A percentile compares a stretch with the other conserved stretches of the same genome.
Conservation (phyloP, 2,329 filamentous ascomycete genomes). For the Colletotrichum sansevieriae region DNA sequence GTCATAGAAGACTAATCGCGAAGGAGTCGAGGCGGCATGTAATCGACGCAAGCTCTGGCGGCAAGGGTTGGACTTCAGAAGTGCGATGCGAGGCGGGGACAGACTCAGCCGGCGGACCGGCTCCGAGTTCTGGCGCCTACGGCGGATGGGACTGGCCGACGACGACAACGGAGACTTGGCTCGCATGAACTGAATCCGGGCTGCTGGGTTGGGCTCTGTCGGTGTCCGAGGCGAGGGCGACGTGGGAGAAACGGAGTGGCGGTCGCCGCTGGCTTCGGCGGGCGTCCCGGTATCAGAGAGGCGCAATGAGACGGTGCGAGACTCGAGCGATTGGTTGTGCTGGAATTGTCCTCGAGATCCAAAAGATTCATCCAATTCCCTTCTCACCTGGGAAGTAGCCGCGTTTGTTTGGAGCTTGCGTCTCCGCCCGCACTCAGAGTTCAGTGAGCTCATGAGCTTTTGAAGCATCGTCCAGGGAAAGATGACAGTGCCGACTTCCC, state of each 20-base stretch:
- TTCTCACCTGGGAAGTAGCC: not conserved
- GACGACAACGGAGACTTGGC: conserved; percentile 4
- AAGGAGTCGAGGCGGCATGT: conserved; percentile 24
- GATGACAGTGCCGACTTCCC: conserved; percentile 34
- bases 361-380: conserved; percentile 23
- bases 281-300: conserved; percentile 1
- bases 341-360: conserved; percentile 3
- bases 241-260: conserved; percentile 7
- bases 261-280: not conserved
- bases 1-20: conserved; percentile 33
- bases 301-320: conserved; percentile 13
- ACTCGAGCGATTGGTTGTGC: conserved; percentile 6
- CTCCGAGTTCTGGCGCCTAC: conserved; percentile 33
- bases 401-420: conserved; percentile 21
- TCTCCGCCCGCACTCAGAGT: conserved; percentile 26
- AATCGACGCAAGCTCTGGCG: conserved; percentile 34
- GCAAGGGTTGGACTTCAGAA: conserved; percentile 38
- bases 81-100: conserved; percentile 32
- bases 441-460: conserved; percentile 37
- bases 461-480: conserved; percentile 35
- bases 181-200: conserved; percentile 29
- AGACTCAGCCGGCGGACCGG: conserved; percentile 28
- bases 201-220: conserved; percentile 20
- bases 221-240: conserved; percentile 30
- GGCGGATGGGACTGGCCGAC: conserved; percentile 16